phyloP scores from a whole-genome alignment of 768 basidiomycete species.

The Coprinopsis marcescibilis region DNA sequence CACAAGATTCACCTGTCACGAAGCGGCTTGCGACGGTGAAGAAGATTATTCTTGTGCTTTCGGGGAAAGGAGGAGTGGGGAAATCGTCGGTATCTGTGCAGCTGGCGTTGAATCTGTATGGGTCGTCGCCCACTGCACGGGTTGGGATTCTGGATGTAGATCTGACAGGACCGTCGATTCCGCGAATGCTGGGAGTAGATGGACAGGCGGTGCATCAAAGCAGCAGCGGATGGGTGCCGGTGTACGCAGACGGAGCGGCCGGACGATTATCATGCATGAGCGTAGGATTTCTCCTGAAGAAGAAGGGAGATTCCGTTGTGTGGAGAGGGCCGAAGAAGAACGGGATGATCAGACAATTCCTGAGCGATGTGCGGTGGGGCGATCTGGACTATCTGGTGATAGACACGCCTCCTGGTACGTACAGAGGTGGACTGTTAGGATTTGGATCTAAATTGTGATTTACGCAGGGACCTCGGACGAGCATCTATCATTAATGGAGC shows the following conservation, averaged over 20 bases:
- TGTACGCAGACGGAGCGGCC: constrained; percentile 80
- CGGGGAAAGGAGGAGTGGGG: constrained; percentile 97
- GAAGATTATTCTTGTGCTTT: constrained; percentile 87
- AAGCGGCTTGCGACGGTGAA: constrained; percentile 69
- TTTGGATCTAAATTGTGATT: constrained; percentile 14
- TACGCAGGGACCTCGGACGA: constrained; percentile 93
- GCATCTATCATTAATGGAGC: constrained; percentile 91
- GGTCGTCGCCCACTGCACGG: constrained; percentile 55
- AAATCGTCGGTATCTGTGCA: constrained; percentile 96
- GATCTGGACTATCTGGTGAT: constrained; percentile 88
- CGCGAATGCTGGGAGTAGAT: constrained; percentile 91
- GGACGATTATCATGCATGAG: constrained; percentile 90
- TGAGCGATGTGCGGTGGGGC: constrained; percentile 94
- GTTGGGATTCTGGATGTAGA: constrained; percentile 93
- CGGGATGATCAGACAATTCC: constrained; percentile 94
- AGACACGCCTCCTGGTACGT: constrained; percentile 92
- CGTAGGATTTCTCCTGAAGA: constrained; percentile 90
- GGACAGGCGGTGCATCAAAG: constrained; percentile 87
- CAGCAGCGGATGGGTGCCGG: constrained; percentile 96
- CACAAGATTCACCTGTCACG: constrained; percentile 51
- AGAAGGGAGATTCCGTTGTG: constrained; percentile 87
- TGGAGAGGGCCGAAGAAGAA: constrained; percentile 99
- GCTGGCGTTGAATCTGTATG: constrained; percentile 81
- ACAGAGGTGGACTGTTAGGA: constrained; percentile 1
- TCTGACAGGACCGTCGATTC: constrained; percentile 91